phyloP scores from a whole-genome alignment of 2,329 filamentous ascomycete species.

The Colletotrichum sp. region DNA sequence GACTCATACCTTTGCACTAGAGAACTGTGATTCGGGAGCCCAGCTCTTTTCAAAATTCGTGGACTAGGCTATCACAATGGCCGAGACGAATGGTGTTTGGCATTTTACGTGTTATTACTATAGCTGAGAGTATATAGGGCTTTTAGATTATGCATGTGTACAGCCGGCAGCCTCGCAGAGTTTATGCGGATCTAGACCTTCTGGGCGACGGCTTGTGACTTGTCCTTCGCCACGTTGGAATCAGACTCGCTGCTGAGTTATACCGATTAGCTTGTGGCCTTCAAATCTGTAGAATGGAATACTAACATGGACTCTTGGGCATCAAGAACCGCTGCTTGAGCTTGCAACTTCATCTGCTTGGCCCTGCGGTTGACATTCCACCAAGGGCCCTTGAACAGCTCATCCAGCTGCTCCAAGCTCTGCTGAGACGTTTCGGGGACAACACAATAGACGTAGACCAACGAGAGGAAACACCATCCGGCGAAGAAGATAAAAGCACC shows the following conservation, averaged over 20 bases:
- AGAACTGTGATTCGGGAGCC: neutral
- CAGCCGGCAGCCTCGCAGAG: neutral
- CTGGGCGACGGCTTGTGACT: neutral
- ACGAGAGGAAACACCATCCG: constrained; percentile 38
- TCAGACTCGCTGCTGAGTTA: neutral
- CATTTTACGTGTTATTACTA: neutral
- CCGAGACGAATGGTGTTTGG: neutral
- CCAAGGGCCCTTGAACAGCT: constrained; percentile 31
- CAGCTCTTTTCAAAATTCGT: neutral
- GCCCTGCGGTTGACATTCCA: constrained; percentile 2
- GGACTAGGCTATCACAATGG: neutral
- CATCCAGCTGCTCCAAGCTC: constrained; percentile 36
- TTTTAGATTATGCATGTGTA: neutral
- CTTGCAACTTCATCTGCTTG: neutral
- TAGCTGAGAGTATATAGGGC: neutral
- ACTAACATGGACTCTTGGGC: neutral
- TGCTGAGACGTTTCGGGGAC: constrained; percentile 43
- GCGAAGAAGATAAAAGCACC: constrained; percentile 48
- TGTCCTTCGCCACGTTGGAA: neutral
- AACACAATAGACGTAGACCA: constrained; percentile 41
- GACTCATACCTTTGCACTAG: neutral
- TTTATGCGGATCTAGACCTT: neutral
- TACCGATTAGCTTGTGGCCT: neutral
- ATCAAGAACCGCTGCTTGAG: neutral
- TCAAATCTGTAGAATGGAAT: neutral